Conservation (phyloP, 306 rosid genomes). For the Senna tora region DNA sequence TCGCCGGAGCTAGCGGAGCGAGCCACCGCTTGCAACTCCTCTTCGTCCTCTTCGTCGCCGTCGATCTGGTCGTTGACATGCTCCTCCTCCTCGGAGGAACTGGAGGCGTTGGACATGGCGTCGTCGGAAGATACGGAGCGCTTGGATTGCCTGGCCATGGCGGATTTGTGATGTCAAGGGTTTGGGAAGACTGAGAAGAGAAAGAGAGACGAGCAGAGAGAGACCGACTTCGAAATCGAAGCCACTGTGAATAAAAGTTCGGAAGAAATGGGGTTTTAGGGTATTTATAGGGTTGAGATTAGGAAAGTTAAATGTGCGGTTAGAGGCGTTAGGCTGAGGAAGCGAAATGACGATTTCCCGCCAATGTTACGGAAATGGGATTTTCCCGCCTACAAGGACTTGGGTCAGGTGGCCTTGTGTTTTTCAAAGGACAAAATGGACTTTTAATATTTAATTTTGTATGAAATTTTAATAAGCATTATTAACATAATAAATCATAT, state of each 20-base stretch:
- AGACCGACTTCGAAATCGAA: conserved; percentile 36
- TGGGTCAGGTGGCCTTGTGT: background rate
- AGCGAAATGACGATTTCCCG: conserved; percentile 61
- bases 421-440: background rate
- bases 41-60: conserved; percentile 85
- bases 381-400: conserved; percentile 55
- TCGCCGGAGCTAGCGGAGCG: conserved; percentile 78
- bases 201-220: conserved; percentile 16
- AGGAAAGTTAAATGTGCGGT: conserved; percentile 46
- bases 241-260: background rate
- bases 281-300: conserved; percentile 51
- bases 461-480: too few species aligned
- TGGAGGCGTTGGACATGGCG: conserved; percentile 54
- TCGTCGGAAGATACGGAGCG: conserved; percentile 76
- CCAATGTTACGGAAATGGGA: conserved; percentile 45
- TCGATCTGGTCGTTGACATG: conserved; percentile 63
- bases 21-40: conserved; percentile 91
- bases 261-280: background rate
- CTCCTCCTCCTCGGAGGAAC: conserved; percentile 65
- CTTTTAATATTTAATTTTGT: background rate
- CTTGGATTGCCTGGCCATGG: conserved; percentile 73
- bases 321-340: conserved; percentile 29
- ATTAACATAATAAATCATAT: too few species aligned
- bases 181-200: conserved; percentile 25
- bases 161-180: conserved; percentile 59